Evolutionary conservation across 2,329 filamentous ascomycete genomes (phyloP).

Genomic region (Penicillium fuscoglaucum): DNA sequence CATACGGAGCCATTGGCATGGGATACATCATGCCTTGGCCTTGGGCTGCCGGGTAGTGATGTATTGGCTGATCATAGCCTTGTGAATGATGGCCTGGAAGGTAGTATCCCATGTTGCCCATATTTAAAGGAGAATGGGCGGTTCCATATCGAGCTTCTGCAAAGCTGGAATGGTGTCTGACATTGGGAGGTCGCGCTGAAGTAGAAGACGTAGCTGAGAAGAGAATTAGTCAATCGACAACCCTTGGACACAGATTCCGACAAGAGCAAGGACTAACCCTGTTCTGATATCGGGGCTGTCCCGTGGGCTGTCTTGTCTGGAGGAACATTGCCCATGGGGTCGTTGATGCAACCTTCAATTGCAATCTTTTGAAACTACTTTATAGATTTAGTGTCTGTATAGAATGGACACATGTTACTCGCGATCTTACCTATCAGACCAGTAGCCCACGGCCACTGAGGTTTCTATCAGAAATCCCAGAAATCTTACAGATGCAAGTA

Average conservation of each 20-base stretch:
- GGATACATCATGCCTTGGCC: conserved; percentile 34
- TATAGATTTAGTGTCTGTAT: not conserved
- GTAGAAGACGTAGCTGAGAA: conserved; percentile 8
- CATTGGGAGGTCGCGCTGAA: conserved; percentile 21
- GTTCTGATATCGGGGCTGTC: conserved; percentile 12
- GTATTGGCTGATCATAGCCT: conserved; percentile 25
- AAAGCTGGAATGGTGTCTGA: conserved; percentile 22
- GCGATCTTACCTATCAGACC: not conserved
- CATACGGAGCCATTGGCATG: conserved; percentile 31
- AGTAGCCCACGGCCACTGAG: not conserved
- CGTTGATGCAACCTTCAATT: conserved; percentile 1
- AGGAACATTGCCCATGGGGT: conserved; percentile 34
- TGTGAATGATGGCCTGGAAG: conserved; percentile 30
- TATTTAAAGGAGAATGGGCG: conserved; percentile 26
- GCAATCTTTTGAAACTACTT: not conserved
- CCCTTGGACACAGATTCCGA: not conserved
- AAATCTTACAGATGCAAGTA: not conserved
- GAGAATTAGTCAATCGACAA: conserved; percentile 1
- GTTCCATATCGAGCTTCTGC: conserved; percentile 24
- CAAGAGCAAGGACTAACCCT: conserved; percentile 14
- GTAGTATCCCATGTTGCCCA: conserved; percentile 33
- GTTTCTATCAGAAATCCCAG: not conserved
- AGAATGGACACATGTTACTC: not conserved
- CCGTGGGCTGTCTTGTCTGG: conserved; percentile 20
- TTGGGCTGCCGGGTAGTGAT: conserved; percentile 28